A percentile compares a stretch with the other conserved stretches of the same genome.
phyloP scores from a whole-genome alignment of 2,329 filamentous ascomycete species.

The Colletotrichum sp. region DNA sequence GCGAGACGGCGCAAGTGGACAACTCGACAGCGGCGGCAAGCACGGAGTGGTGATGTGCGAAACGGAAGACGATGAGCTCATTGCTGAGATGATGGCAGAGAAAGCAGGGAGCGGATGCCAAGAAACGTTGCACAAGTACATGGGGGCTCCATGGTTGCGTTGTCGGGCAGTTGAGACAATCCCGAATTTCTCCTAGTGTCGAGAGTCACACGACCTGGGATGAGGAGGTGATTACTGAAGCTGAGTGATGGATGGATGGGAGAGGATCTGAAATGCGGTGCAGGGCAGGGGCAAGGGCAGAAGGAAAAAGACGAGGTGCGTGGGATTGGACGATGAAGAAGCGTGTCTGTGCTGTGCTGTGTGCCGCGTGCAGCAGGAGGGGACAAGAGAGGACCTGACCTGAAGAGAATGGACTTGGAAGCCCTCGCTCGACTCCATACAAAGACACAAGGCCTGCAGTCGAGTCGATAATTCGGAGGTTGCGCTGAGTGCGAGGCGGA shows the following conservation, averaged over 20 bases:
- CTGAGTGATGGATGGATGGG: neutral
- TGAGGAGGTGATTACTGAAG: neutral
- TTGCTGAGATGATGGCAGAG: conserved; percentile 8
- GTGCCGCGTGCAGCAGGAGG: neutral
- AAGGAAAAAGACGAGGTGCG: neutral
- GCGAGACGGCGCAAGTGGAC: neutral
- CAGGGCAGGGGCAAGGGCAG: neutral
- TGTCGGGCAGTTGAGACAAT: conserved; percentile 14
- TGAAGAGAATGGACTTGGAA: neutral
- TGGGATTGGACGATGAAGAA: neutral
- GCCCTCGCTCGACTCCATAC: neutral
- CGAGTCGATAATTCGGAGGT: neutral
- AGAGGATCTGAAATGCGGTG: neutral
- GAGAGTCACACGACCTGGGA: conserved; percentile 17
- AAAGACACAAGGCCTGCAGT: neutral
- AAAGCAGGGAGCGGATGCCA: conserved; percentile 1
- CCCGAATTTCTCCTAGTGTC: conserved; percentile 10
- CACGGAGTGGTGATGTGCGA: neutral
- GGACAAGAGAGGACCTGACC: neutral
- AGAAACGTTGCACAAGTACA: conserved; percentile 18
- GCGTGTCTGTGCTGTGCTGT: neutral
- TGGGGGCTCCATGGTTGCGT: conserved; percentile 15
- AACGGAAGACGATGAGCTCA: conserved; percentile 13
- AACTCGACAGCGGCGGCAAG: neutral
- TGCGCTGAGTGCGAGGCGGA: neutral